Base-by-base conservation (phyloP, 2,329 filamentous ascomycete genomes). In the Fonsecaea erecta region DNA sequence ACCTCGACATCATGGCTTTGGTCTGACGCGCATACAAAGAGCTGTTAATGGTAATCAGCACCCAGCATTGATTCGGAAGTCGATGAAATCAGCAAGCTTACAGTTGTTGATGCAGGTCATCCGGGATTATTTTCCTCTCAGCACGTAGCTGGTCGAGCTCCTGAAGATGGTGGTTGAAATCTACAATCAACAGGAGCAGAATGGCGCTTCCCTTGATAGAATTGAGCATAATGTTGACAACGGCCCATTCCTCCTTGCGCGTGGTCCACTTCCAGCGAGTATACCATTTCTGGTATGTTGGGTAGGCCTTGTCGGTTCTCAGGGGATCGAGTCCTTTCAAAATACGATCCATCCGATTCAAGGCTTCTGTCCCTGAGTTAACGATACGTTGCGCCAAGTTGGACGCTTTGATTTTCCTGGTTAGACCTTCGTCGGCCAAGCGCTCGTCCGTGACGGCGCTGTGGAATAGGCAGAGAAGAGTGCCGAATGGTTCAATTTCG, bases 201-300 rank as follows among this genome's bases (percentile, higher is more conserved):
- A 18, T 32, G 28, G 57, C 57, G 43, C 43, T 60, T 4, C 14
- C n/a, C 28, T 52, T 52, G 53, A 60, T 48, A 11, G 60, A 60
- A n/a, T 40, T 62, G 32, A 37, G 46, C 16, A 24, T 16, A 24
- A 16, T 34, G 28, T 37, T 32, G 62, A 37, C n/a, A 24, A 34
- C 40, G 24, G n/a, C 11, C 40, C 54, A 59, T 37, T 63, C 60
- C 16, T 63, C 40, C 54, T 57, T 59, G 34, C 40, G 57, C 16
- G 1, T 52, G 9, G 26, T 52, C 57, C 57, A 60, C 35, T 26
- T 52, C 43, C 24, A 48, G 43, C 43, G 57, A 52, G 57, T 43
- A 34, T 32, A 16, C 43, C 57, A 60, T 52, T 21, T 40, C 43
- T 26, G 16, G 30, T 21, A 2, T 6, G 43, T 16, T 34, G 57